Evolutionary conservation across 2,329 filamentous ascomycete genomes (phyloP), one percentile per base, ranked within the genome.

Genomic region (Fusarium guadeloupense): DNA sequence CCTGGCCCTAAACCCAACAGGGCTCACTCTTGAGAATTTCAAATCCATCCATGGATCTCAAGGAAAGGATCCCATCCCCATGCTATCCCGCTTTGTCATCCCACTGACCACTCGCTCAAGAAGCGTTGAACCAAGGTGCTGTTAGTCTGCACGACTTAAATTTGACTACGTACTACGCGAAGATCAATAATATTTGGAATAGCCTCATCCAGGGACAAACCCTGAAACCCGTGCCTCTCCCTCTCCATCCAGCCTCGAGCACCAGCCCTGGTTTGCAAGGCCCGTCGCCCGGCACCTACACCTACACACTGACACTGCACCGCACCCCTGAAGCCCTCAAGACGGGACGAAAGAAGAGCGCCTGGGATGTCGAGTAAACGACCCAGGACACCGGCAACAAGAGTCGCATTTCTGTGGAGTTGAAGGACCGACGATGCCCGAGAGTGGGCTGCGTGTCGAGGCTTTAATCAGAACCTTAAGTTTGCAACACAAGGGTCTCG

Each of bases 391-490:
- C 38, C 44, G 55, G 46, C 50, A 42, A 26, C 19, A 16, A 45
- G 48, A 47, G 48, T 59, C 31, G 42, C 53, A 60, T 33, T 45
- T 21, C 37, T 55, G 54, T 48, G 60, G 59, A 60, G 59, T 35
- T 26, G 13, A n/a, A 42, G n/a, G 40, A 50, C 40, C 30, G 39
- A 50, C 40, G 23, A 50, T 39, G 38, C 39, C 47, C 39, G 30
- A 26, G 16, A 39, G 46, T 41, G 59, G 44, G 59, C 45, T 60
- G 54, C 60, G 42, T 35, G 39, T 47, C 19, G n/a, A 44, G 37
- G 37, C 46, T 58, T 38, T 45, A 30, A 64, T 49, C 54, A 64
- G 59, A 63, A 64, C 60, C 50, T 52, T 61, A 42, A 31, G 46
- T 43, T 39, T 57, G 25, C 16, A n/a, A n/a, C n/a, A n/a, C n/a